Percentiles rank a stretch among this genome's conserved stretches.
Evolutionary conservation across 140 eudicot species (phyloP).

Genomic region (Anethum foeniculum): DNA sequence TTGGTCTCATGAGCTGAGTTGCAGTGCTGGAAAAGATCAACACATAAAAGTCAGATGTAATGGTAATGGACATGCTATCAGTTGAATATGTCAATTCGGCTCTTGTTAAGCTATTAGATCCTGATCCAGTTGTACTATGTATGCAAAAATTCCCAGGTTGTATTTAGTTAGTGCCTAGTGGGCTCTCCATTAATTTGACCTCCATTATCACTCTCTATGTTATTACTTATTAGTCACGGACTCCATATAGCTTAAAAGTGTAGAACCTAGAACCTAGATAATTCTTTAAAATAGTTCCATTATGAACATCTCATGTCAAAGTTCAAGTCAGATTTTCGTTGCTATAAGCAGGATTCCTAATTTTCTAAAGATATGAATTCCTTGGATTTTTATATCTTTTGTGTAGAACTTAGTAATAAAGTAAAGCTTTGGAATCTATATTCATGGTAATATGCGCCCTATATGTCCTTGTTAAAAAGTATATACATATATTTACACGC

Average conservation of each 20-base stretch:
- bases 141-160: background rate
- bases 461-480: background rate
- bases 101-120: background rate
- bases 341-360: background rate
- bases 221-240: background rate
- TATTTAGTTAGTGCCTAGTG: constrained; percentile 1
- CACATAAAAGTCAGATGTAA: background rate
- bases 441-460: background rate
- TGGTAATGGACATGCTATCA: background rate
- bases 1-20: background rate
- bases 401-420: background rate
- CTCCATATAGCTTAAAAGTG: background rate
- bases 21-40: background rate
- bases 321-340: background rate
- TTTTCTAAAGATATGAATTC: background rate
- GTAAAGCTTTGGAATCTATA: background rate
- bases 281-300: background rate
- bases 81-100: background rate
- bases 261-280: background rate
- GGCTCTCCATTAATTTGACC: background rate
- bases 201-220: background rate
- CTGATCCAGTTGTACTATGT: background rate
- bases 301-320: background rate
- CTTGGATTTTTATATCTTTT: background rate
- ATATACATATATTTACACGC: background rate